These are phyloP conservation scores for Globisporangium viniferum DNA, from an alignment of 352 stramenopile genomes.

Conservation along the genomic window DNA sequence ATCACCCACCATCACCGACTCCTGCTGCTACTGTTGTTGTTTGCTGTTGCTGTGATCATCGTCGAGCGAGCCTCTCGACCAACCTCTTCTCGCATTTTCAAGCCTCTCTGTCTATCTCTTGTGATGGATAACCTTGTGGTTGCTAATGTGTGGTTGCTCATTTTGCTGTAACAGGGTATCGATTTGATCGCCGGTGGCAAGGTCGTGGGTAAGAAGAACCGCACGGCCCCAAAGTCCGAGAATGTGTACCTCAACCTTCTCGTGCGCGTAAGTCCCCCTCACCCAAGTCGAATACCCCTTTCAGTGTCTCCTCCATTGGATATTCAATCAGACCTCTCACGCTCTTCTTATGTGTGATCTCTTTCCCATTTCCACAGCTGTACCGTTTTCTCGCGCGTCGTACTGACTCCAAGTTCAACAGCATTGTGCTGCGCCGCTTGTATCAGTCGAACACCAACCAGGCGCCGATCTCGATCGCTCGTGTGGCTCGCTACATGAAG, in stretches of 20 bases:
- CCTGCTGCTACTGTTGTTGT: not conserved
- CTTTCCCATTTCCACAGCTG: conserved; percentile 33
- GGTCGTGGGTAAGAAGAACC: conserved; percentile 97
- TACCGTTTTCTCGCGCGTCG: conserved; percentile 97
- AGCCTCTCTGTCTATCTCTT: not conserved
- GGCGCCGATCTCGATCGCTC: conserved; percentile 95
- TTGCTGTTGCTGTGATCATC: not conserved
- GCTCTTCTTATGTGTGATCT: not conserved
- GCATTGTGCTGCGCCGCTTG: conserved; percentile 97
- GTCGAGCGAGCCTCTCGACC: not conserved
- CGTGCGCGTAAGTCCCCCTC: conserved; percentile 72
- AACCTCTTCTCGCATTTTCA: not conserved
- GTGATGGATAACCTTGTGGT: not conserved
- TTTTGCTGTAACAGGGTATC: conserved; percentile 89
- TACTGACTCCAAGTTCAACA: conserved; percentile 99
- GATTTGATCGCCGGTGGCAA: conserved; percentile 99
- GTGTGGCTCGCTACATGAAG: conserved; percentile 98
- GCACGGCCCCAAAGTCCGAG: conserved; percentile 97
- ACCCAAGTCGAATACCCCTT: too few species aligned
- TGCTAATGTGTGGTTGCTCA: conserved; percentile 7
- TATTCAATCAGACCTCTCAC: not conserved
- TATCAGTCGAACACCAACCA: conserved; percentile 99
- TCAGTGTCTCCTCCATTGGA: not conserved
- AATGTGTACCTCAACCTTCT: conserved; percentile 99
- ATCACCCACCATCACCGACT: not conserved